These are phyloP conservation scores for Tricholoma sp. DNA, from an alignment of 768 basidiomycete species.

Conservation along the genomic window DNA sequence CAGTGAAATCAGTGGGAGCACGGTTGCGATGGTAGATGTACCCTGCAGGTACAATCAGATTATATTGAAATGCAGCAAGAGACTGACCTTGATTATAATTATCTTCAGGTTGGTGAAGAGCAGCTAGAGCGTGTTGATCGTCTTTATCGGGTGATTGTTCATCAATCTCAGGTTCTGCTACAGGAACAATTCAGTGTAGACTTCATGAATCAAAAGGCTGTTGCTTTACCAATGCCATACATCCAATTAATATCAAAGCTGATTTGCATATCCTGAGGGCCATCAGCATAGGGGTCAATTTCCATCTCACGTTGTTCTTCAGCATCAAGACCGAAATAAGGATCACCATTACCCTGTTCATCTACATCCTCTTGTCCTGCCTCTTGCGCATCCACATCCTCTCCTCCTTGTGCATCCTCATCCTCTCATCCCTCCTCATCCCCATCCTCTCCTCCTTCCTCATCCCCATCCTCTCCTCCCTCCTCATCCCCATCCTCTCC, in stretches of 20 bases:
- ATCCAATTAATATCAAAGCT: neutral
- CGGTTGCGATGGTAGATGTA: too few species aligned
- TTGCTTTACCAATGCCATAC: neutral
- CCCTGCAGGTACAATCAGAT: too few species aligned
- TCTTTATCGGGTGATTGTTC: neutral
- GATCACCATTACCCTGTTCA: neutral
- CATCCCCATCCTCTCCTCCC: too few species aligned
- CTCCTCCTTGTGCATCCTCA: too few species aligned
- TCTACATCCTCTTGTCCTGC: neutral
- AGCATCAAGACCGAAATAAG: neutral
- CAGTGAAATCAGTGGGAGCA: too few species aligned
- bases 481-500: too few species aligned
- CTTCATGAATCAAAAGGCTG: neutral
- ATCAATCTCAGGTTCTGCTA: neutral
- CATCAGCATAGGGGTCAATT: neutral
- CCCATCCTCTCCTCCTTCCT: too few species aligned
- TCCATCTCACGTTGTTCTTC: neutral
- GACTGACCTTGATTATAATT: neutral
- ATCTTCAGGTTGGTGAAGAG: neutral
- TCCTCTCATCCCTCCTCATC: too few species aligned
- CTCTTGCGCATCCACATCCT: too few species aligned
- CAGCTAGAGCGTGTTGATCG: neutral
- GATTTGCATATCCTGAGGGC: neutral
- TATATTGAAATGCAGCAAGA: neutral
- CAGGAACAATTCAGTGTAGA: neutral